These are phyloP conservation scores for Sarcomyxa edulis DNA, from an alignment of 768 basidiomycete genomes.

Conservation along the genomic window DNA sequence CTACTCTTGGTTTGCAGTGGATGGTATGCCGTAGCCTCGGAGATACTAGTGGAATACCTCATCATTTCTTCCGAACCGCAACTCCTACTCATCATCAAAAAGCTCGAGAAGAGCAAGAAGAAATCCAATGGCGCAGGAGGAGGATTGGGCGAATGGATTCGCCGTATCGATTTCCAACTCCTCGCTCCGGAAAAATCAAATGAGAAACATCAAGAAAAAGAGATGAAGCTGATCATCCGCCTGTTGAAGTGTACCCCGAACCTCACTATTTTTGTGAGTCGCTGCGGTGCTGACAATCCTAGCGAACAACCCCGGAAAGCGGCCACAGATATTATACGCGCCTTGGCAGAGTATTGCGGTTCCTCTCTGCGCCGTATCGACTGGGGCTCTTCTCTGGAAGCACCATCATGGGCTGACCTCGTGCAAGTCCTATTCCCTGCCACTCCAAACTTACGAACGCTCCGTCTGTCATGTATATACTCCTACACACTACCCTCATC, in stretches of 20 bases:
- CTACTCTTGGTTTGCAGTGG: conserved; percentile 30
- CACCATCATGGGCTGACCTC: conserved; percentile 34
- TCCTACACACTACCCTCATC: conserved; percentile 22
- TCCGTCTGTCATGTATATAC: conserved; percentile 35
- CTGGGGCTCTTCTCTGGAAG: conserved; percentile 38
- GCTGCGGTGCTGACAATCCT: too few relatives aligned
- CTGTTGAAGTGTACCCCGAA: conserved; percentile 37
- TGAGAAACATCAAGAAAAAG: too few relatives aligned
- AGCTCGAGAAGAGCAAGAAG: conserved; percentile 25
- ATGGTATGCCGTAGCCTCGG: conserved; percentile 30
- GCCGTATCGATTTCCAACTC: conserved; percentile 36
- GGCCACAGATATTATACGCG: conserved; percentile 25
- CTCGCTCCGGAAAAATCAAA: too few relatives aligned
- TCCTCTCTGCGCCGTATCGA: conserved; percentile 35
- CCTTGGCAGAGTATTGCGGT: conserved; percentile 24
- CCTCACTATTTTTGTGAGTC: conserved; percentile 36
- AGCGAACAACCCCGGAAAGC: conserved; percentile 15
- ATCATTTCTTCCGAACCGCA: conserved; percentile 30
- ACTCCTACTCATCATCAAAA: conserved; percentile 24
- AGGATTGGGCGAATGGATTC: conserved; percentile 32
- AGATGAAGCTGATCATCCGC: too few relatives aligned
- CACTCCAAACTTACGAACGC: conserved; percentile 29
- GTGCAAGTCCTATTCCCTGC: conserved; percentile 28
- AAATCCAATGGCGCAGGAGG: conserved; percentile 15
- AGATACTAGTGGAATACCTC: conserved; percentile 36